Base-by-base conservation (phyloP, 805 yeast genomes). In the Blastobotrys muscicola region DNA sequence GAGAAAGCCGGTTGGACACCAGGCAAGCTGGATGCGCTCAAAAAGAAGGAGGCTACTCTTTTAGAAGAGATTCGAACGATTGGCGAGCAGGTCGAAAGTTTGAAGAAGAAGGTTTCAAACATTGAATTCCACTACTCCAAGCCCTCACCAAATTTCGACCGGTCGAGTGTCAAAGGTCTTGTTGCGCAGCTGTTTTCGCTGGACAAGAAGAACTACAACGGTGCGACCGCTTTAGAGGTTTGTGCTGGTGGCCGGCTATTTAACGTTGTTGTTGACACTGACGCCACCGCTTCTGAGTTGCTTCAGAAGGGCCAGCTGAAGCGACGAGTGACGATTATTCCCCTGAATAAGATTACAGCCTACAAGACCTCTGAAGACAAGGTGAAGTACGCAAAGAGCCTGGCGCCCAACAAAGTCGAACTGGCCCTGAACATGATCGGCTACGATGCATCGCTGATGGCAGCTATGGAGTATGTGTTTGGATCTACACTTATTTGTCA, bases 171-270 rank as follows among this genome's bases (percentile, higher is more conserved):
- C 3, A 81, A 79, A 56, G 99, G 99, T 37, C 75, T 87, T 12
- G 94, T 90, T 10, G 95, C 95, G 2, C 92, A 84, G 56, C 65
- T 92, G 40, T 86, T 94, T 58, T 62, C 70, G 1, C 58, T 92
- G 14, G 72, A 73, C 12, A 77, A 79, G 36, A 58, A 68, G 0
- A 75, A 81, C 39, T 58, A 64, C 43, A 73, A 75, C 20, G 77
- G 80, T 43, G 81, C 94, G 0, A 70, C 80, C 20, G 98, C 99
- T 1, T 67, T 92, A 31, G 97, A 92, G 62, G 82, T 85, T 2
- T 82, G 94, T 59, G 98, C 97, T 2, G 99, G 98, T 39, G 94
- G 90, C 4, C 71, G 89, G 52, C 63, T 94, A 29, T 94, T 78
- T 60, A 87, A 89, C 55, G 84, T 94, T 31, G 86, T 92, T 41